These are phyloP conservation scores for Penicillium odoratum DNA, from an alignment of 495 filamentous ascomycete species.

Conservation along the genomic window DNA sequence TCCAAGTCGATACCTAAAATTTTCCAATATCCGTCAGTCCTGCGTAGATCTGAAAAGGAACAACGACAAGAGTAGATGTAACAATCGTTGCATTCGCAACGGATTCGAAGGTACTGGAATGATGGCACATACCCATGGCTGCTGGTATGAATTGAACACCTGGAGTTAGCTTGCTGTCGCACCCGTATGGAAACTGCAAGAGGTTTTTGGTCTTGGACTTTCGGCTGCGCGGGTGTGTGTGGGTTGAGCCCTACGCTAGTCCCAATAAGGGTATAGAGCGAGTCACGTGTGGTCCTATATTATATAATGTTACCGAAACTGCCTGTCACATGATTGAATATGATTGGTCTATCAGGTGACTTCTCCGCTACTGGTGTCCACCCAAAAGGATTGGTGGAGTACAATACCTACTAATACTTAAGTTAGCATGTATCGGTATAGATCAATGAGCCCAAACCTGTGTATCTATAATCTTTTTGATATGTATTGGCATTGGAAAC, in stretches of 20 bases:
- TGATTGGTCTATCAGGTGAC: background rate
- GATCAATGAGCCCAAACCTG: background rate
- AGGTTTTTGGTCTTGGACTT: slow-evolving; percentile 47
- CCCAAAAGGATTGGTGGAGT: background rate
- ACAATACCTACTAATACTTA: background rate
- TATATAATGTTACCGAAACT: background rate
- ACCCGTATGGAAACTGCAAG: slow-evolving; percentile 43
- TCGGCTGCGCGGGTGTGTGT: slow-evolving; percentile 47
- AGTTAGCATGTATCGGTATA: background rate
- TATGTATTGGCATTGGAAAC: background rate
- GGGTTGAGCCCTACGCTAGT: slow-evolving; percentile 53
- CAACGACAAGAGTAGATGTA: background rate
- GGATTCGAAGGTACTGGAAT: background rate
- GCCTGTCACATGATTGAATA: background rate
- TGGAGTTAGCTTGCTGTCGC: slow-evolving; percentile 50
- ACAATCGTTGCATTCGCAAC: background rate
- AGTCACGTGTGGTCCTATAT: background rate
- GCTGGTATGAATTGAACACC: slow-evolving; percentile 45
- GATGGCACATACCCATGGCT: slow-evolving; percentile 50
- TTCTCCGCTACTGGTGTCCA: background rate
- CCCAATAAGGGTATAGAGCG: slow-evolving; percentile 10
- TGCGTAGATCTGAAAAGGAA: background rate
- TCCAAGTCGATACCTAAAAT: slow-evolving; percentile 65
- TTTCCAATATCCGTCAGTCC: slow-evolving; percentile 10
- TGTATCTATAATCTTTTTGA: too few species aligned